A percentile compares a stretch with the other conserved stretches of the same genome.
phyloP scores from a whole-genome alignment of 768 basidiomycete species.

The Mrakia blollopis region DNA sequence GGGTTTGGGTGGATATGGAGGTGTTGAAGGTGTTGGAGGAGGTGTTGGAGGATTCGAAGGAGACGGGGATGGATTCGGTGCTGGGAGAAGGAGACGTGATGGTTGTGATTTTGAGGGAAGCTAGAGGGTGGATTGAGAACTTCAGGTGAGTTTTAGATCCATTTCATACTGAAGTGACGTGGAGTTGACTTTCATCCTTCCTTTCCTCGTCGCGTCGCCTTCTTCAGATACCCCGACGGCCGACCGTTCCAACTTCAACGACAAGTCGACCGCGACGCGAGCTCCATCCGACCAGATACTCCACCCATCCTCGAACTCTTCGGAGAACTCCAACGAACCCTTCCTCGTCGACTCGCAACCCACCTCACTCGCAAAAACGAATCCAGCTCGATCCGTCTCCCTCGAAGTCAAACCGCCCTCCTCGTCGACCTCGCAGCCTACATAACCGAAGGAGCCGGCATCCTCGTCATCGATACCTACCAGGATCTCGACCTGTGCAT shows the following conservation, averaged over 20 bases:
- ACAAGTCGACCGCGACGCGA: background rate
- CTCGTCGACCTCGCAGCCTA: conserved; percentile 44
- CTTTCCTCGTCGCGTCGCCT: background rate
- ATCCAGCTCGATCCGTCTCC: conserved; percentile 39
- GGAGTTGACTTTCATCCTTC: conserved; percentile 38
- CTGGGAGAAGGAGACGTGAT: conserved; percentile 24
- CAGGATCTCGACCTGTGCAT: conserved; percentile 41
- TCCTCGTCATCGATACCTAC: conserved; percentile 42
- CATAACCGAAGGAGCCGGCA: conserved; percentile 37
- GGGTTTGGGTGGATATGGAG: conserved; percentile 42
- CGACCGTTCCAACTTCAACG: conserved; percentile 2
- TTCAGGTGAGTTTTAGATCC: conserved; percentile 22
- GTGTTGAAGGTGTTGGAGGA: conserved; percentile 42
- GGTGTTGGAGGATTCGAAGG: conserved; percentile 34
- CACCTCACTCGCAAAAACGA: conserved; percentile 35
- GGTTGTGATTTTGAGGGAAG: conserved; percentile 10
- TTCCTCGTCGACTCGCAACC: conserved; percentile 33
- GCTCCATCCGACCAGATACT: conserved; percentile 13
- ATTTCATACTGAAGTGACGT: conserved; percentile 40
- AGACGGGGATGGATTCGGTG: conserved; percentile 10
- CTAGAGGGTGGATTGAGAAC: conserved; percentile 30
- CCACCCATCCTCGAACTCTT: conserved; percentile 17
- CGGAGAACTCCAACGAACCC: conserved; percentile 1
- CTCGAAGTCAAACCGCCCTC: conserved; percentile 41
- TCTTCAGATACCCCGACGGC: conserved; percentile 19